These are phyloP conservation scores for Ophiostoma sp. DNA, from an alignment of 2,329 filamentous ascomycete genomes.

Conservation along the genomic window DNA sequence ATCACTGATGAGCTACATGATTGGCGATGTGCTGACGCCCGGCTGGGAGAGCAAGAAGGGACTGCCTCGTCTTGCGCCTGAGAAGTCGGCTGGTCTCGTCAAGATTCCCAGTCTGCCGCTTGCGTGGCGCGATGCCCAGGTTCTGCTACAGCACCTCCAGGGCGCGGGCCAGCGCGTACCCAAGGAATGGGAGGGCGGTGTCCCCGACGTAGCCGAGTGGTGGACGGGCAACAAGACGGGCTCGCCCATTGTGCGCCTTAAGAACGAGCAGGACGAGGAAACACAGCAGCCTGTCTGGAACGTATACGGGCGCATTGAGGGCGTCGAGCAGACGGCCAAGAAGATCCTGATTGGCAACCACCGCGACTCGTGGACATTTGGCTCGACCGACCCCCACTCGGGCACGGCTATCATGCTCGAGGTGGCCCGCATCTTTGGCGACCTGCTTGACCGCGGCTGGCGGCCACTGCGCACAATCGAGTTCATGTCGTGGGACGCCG, in stretches of 20 bases:
- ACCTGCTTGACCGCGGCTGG: slow-evolving; percentile 74
- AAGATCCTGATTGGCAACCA: slow-evolving; percentile 88
- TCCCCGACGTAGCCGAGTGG: slow-evolving; percentile 71
- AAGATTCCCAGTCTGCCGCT: slow-evolving; percentile 87
- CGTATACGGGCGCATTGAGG: slow-evolving; percentile 74
- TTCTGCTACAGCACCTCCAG: slow-evolving; percentile 68
- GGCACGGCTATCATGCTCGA: slow-evolving; percentile 91
- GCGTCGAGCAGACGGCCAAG: slow-evolving; percentile 78
- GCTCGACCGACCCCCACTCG: slow-evolving; percentile 77
- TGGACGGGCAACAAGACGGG: slow-evolving; percentile 55
- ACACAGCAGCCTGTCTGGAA: slow-evolving; percentile 86
- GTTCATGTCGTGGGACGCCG: slow-evolving; percentile 94
- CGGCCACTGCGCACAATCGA: slow-evolving; percentile 88
- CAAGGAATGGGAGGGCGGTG: slow-evolving; percentile 67
- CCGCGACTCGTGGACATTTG: slow-evolving; percentile 87
- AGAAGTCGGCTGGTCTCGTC: slow-evolving; percentile 66
- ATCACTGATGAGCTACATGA: slow-evolving; percentile 71
- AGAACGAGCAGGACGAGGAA: slow-evolving; percentile 81
- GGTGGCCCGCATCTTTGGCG: slow-evolving; percentile 76
- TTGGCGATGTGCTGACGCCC: slow-evolving; percentile 89
- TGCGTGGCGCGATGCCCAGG: slow-evolving; percentile 81
- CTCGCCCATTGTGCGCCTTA: slow-evolving; percentile 72
- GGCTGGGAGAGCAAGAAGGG: slow-evolving; percentile 69
- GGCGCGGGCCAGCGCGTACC: slow-evolving; percentile 67
- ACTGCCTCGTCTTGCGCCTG: slow-evolving; percentile 59